phyloP scores from a whole-genome alignment of 176 grass and related monocot species.

The Stipa capillata region DNA sequence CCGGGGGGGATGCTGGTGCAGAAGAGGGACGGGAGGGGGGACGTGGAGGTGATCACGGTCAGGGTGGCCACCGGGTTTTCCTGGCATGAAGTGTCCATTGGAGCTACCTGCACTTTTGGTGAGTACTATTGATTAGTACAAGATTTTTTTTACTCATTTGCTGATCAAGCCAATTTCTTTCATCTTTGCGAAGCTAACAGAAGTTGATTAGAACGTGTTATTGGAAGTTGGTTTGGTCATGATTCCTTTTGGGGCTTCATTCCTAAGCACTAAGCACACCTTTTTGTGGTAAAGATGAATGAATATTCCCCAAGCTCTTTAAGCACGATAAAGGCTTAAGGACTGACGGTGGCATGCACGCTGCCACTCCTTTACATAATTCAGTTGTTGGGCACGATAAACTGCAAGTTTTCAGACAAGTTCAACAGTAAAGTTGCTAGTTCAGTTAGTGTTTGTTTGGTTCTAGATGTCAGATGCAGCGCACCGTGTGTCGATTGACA shows the following conservation, averaged over 20 bases:
- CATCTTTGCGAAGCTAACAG: background rate
- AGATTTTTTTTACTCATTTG: background rate
- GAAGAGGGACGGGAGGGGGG: conserved; percentile 60
- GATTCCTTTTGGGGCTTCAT: background rate
- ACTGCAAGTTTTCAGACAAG: background rate
- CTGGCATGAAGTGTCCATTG: conserved; percentile 78
- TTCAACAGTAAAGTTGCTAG: background rate
- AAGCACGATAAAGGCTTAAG: conserved; percentile 3
- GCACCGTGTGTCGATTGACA: background rate
- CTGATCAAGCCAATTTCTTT: background rate
- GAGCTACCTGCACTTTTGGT: conserved; percentile 86
- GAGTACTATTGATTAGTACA: background rate
- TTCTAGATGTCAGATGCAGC: background rate
- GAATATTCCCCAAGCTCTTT: background rate
- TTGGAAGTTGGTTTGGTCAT: background rate
- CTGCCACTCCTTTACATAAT: background rate
- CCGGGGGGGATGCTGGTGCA: conserved; percentile 97
- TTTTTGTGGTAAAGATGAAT: background rate
- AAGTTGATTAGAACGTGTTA: background rate
- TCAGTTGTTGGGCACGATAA: background rate
- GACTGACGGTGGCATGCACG: conserved; percentile 12
- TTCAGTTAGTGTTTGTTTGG: background rate
- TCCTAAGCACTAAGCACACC: background rate
- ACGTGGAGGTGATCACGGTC: conserved; percentile 56
- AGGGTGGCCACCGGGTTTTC: conserved; percentile 66